These are phyloP conservation scores for Kwoniella shivajii DNA, from an alignment of 1,284 basidiomycete species.

Conservation along the genomic window DNA sequence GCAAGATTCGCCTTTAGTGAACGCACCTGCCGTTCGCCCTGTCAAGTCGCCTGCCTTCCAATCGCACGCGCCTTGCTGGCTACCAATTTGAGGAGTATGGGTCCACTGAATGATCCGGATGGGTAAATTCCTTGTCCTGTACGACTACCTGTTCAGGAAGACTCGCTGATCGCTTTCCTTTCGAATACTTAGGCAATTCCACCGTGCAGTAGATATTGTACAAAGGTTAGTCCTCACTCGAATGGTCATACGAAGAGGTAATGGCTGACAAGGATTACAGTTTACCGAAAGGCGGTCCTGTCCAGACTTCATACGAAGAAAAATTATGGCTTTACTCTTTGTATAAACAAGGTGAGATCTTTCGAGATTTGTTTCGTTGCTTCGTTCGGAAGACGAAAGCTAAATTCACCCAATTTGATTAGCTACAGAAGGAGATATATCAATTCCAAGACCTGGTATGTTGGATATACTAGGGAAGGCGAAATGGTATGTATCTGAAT, in stretches of 20 bases:
- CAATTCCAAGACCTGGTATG: slow-evolving; percentile 42
- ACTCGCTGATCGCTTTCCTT: neutral
- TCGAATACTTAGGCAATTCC: slow-evolving; percentile 82
- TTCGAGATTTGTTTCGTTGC: too few species aligned
- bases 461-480: slow-evolving; percentile 83
- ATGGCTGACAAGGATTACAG: slow-evolving; percentile 28
- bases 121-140: too few species aligned
- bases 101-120: neutral
- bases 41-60: too few species aligned
- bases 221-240: slow-evolving; percentile 58
- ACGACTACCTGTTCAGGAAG: too few species aligned
- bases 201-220: slow-evolving; percentile 91
- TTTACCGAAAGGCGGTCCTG: slow-evolving; percentile 89
- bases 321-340: slow-evolving; percentile 94
- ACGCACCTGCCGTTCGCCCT: too few species aligned
- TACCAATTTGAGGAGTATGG: neutral
- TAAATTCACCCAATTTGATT: too few species aligned
- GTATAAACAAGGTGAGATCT: slow-evolving; percentile 79
- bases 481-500: slow-evolving; percentile 70
- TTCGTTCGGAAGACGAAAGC: too few species aligned
- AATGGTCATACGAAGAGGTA: neutral
- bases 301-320: slow-evolving; percentile 95
- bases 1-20: too few species aligned
- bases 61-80: neutral
- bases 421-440: slow-evolving; percentile 51